Conservation (phyloP, 2,329 filamentous ascomycete species). For the Microascus cirrosus region DNA sequence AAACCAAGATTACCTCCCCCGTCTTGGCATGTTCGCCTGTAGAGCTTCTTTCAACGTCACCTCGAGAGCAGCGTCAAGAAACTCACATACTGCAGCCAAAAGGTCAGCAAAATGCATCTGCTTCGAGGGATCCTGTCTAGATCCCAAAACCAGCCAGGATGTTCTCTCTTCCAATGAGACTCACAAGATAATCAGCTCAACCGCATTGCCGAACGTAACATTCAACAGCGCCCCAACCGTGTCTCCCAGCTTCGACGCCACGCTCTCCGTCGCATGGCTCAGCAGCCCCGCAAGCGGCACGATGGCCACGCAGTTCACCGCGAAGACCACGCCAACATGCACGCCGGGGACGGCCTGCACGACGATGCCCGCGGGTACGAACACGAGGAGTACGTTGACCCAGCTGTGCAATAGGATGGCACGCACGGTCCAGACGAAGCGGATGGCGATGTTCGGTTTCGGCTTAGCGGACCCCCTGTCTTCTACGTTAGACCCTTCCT, state of each 20-base stretch:
- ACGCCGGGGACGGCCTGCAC: constrained; percentile 41
- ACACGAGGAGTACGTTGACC: constrained; percentile 66
- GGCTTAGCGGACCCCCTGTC: neutral
- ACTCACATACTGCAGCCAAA: constrained; percentile 40
- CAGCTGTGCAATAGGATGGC: constrained; percentile 61
- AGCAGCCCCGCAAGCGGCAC: constrained; percentile 63
- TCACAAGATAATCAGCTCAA: constrained; percentile 68
- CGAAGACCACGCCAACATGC: constrained; percentile 54
- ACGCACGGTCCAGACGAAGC: constrained; percentile 24
- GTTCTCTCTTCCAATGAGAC: constrained; percentile 10
- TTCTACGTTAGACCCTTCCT: neutral
- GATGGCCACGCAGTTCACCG: constrained; percentile 65
- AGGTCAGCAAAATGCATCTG: constrained; percentile 7
- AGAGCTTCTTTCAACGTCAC: neutral
- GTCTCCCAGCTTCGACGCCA: constrained; percentile 61
- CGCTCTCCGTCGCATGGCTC: constrained; percentile 64
- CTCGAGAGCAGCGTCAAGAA: neutral
- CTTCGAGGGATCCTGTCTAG: neutral
- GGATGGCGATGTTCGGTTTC: neutral
- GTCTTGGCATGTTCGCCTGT: neutral
- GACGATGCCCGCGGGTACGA: constrained; percentile 67
- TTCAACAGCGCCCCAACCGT: constrained; percentile 64
- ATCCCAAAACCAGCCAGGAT: neutral
- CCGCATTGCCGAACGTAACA: constrained; percentile 69
- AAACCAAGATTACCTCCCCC: neutral